Base-by-base conservation (phyloP, 1,139 yeast genomes). In the Pichia inconspicua region DNA sequence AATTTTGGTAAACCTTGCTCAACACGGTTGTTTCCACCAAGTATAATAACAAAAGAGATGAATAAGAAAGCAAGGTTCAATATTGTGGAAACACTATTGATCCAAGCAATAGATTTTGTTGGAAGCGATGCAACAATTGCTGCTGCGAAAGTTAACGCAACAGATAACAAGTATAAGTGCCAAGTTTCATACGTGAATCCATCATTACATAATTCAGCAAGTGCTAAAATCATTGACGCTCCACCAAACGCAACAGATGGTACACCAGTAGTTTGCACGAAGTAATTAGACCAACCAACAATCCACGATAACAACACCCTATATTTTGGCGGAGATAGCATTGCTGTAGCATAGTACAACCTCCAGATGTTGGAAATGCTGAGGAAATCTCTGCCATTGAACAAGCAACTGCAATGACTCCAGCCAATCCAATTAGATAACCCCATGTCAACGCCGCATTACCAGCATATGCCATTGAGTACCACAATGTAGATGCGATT, bases 341-440 rank as follows among this genome's bases (percentile, higher is more conserved):
- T 79, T 10, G 66, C 64, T 7, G 68, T 63, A 17, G 67, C 65
- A 70, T 80, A 80, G 62, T 82, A 82, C 30, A 82, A 1, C 88
- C 89, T 47, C 89, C 88, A 25, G 82, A 73, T 1, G 89, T 82
- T 43, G 89, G 88, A 55, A 78, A 77, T 2, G 87, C 76, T 43
- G 80, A 73, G 0, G 84, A 79, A 42, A 81, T 65, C 53, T 81
- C 82, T 2, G 84, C 75, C 76, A 83, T 79, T 10, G 82, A 72
- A 45, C 69, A 66, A 3, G 81, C 79, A 40, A 78, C 81, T 10
- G 71, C 68, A 38, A 75, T 66, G 47, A 78, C 73, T 48, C 78
- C 76, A 14, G 17, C 35, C 9, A 27, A 27, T 27, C 12, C 80
- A 50, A 75, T 66, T 51, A 74, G 64, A 80, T 78, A 80, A 9